Conservation (phyloP, 805 yeast genomes). For the Ogataea saltuana region DNA sequence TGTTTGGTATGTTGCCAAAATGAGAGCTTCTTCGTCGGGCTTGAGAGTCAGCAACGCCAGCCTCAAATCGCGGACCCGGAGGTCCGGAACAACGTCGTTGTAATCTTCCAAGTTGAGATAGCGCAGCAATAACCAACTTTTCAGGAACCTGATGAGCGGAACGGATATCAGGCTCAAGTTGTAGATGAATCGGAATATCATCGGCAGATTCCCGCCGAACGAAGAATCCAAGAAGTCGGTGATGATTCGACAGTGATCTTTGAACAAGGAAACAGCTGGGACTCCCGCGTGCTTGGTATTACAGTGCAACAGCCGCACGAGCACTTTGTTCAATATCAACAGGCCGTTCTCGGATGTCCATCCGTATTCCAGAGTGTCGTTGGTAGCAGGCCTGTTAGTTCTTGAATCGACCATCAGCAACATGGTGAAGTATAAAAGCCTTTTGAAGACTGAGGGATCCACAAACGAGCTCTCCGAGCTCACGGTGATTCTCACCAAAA, state of each 20-base stretch:
- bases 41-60: constrained; percentile 4
- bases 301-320: constrained; percentile 15
- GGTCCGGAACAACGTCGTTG: constrained; percentile 16
- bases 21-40: constrained; percentile 3
- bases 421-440: constrained; percentile 5
- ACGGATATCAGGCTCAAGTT: constrained; percentile 15
- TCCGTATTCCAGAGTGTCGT: constrained; percentile 9
- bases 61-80: no score
- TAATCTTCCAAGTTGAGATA: constrained; percentile 14
- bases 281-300: no score
- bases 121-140: constrained; percentile 19
- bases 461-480: neutral
- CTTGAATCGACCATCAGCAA: constrained; percentile 18
- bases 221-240: no score
- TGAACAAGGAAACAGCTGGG: neutral
- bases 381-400: constrained; percentile 15
- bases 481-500: constrained; percentile 8
- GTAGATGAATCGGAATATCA: constrained; percentile 18
- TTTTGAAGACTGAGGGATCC: neutral
- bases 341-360: constrained; percentile 12
- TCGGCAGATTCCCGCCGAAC: constrained; percentile 10
- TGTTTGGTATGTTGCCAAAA: constrained; percentile 15
- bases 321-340: constrained; percentile 13
- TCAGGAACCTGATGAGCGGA: constrained; percentile 18
- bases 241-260: no score